These are phyloP conservation scores for Pleurotus giganteus DNA, from an alignment of 768 basidiomycete species.

Conservation along the genomic window DNA sequence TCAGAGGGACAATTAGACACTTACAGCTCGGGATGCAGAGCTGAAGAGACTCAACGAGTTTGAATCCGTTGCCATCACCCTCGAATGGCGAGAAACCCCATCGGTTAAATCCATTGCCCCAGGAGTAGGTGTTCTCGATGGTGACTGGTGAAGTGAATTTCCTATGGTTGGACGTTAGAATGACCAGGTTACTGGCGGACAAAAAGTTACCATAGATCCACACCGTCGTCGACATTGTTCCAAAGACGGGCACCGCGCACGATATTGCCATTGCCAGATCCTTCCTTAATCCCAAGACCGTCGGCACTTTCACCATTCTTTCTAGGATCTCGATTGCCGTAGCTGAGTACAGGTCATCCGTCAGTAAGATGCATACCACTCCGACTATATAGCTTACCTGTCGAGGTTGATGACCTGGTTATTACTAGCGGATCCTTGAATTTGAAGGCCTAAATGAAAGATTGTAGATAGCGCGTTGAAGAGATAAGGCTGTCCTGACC, in stretches of 20 bases:
- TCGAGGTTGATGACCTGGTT: background rate
- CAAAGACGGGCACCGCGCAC: background rate
- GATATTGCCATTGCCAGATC: background rate
- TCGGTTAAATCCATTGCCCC: constrained; percentile 1
- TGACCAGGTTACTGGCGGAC: background rate
- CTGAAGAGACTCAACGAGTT: background rate
- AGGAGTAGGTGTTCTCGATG: background rate
- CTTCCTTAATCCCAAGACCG: background rate
- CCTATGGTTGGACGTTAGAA: background rate
- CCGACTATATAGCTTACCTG: background rate
- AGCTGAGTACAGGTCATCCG: background rate
- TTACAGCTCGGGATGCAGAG: background rate
- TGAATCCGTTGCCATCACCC: constrained; percentile 1
- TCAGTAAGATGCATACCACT: background rate
- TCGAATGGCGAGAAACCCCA: constrained; percentile 1
- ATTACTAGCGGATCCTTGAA: background rate
- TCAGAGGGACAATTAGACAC: background rate
- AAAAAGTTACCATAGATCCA: background rate
- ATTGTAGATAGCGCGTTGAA: too few species aligned
- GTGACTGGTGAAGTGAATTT: background rate
- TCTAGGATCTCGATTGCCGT: background rate
- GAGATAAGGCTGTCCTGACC: background rate
- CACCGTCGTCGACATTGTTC: background rate
- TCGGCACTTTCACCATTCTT: constrained; percentile 1
- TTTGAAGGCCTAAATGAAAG: background rate